Evolutionary conservation across 768 basidiomycete genomes (phyloP).

Genomic region (Lyophyllum decastes): DNA sequence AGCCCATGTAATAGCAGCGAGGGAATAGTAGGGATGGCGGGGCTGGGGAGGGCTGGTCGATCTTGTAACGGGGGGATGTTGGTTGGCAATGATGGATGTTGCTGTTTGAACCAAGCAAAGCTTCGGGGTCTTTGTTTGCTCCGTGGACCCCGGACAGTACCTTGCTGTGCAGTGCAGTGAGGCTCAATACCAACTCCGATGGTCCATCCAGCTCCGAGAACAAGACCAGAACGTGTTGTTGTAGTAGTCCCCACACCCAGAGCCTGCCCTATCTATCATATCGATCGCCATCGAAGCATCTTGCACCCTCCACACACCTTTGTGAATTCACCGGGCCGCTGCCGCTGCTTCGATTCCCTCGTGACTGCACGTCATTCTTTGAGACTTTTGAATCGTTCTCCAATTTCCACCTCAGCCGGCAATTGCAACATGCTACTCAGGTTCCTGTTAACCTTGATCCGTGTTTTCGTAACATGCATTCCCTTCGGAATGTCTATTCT

Average conservation of each 20-base stretch:
- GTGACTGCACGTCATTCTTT: too few relatives aligned
- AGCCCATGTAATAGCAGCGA: conserved; percentile 15
- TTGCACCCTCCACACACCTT: background rate
- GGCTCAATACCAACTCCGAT: too few relatives aligned
- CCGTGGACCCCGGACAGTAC: conserved; percentile 23
- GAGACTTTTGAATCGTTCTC: too few relatives aligned
- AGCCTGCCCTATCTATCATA: too few relatives aligned
- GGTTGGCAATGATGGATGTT: conserved; percentile 13
- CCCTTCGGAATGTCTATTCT: too few relatives aligned
- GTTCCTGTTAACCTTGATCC: too few relatives aligned
- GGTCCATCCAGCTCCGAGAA: too few relatives aligned
- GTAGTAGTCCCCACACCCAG: too few relatives aligned
- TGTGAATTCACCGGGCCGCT: background rate
- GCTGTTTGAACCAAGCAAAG: background rate
- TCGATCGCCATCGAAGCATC: background rate
- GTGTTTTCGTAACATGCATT: too few relatives aligned
- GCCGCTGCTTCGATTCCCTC: background rate
- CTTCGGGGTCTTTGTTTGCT: conserved; percentile 25
- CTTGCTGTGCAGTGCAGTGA: background rate
- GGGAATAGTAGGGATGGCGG: background rate
- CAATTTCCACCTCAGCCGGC: too few relatives aligned
- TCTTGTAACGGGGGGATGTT: background rate
- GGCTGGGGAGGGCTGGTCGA: conserved; percentile 6
- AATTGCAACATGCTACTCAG: too few relatives aligned
- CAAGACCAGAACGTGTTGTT: too few relatives aligned